These are phyloP conservation scores for Penicillium sp. DNA, from an alignment of 2,329 filamentous ascomycete species.

Conservation along the genomic window DNA sequence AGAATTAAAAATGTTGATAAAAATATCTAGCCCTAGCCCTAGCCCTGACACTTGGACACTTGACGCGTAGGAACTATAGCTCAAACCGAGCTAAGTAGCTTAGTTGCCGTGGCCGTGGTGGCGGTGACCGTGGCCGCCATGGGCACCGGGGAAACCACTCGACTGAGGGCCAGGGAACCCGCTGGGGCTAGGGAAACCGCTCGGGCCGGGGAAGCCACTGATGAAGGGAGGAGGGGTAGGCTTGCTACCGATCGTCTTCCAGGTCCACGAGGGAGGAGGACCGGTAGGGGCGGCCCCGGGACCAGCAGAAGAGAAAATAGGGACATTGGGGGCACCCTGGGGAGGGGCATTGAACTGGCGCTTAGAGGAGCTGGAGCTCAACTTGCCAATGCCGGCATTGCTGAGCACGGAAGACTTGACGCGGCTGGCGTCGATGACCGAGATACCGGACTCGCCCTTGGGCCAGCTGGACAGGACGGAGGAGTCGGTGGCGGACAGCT, in stretches of 20 bases:
- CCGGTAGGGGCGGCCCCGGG: slow-evolving; percentile 16
- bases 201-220: not conserved
- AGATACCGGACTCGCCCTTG: slow-evolving; percentile 33
- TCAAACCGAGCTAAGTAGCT: not conserved
- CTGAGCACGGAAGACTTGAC: slow-evolving; percentile 34
- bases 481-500: slow-evolving; percentile 32
- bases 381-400: slow-evolving; percentile 37
- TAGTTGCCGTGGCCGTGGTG: not conserved
- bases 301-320: slow-evolving; percentile 12
- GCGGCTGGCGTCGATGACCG: slow-evolving; percentile 27
- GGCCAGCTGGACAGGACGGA: slow-evolving; percentile 36
- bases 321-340: slow-evolving; percentile 1
- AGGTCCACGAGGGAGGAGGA: slow-evolving; percentile 15
- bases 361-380: slow-evolving; percentile 11
- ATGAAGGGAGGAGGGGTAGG: slow-evolving; percentile 5
- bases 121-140: slow-evolving; percentile 1
- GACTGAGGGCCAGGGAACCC: not conserved
- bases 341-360: slow-evolving; percentile 8
- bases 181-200: not conserved
- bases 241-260: slow-evolving; percentile 16
- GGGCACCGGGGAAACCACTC: not conserved
- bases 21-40: not conserved
- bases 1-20: not conserved
- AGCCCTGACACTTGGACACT: too few species aligned
- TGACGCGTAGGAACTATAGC: too few species aligned